phyloP scores from a whole-genome alignment of 2,329 filamentous ascomycete species.

The Hymenoscyphus infarciens region DNA sequence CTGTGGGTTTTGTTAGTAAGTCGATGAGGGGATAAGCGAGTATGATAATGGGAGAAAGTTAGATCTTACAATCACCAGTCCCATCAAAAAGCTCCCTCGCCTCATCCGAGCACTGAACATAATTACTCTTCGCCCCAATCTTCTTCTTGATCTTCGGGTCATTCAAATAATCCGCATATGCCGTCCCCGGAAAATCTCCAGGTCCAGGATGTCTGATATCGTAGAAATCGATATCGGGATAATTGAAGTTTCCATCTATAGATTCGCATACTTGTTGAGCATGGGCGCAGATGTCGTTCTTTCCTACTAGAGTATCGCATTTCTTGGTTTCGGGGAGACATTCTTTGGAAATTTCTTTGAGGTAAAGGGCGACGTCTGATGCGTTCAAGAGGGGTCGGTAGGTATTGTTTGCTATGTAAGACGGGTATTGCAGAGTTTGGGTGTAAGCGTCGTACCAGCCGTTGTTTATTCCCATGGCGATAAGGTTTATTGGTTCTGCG shows the following conservation, averaged over 20 bases:
- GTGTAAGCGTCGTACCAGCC: conserved; percentile 49
- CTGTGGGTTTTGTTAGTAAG: conserved; percentile 14
- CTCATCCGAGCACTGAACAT: conserved; percentile 40
- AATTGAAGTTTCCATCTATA: conserved; percentile 9
- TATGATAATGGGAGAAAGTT: conserved; percentile 10
- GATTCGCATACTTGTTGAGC: conserved; percentile 7
- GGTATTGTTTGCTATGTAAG: conserved; percentile 21
- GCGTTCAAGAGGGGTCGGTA: conserved; percentile 39
- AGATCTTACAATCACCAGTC: conserved; percentile 40
- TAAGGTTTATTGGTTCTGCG: conserved; percentile 31
- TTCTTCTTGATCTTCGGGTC: conserved; percentile 35
- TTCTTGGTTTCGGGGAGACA: conserved; percentile 31
- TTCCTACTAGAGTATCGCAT: conserved; percentile 73
- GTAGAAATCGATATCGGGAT: conserved; percentile 43
- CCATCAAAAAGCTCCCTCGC: conserved; percentile 38
- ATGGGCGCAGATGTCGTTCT: conserved; percentile 4
- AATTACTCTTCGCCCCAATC: conserved; percentile 45
- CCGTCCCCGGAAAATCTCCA: neutral
- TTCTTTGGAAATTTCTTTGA: neutral
- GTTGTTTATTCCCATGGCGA: conserved; percentile 34
- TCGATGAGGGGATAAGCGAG: neutral
- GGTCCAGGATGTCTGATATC: conserved; percentile 36
- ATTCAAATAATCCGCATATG: neutral
- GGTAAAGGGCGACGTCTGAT: conserved; percentile 12
- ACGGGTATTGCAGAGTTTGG: conserved; percentile 40